phyloP scores from a whole-genome alignment of 208 protist genomes.

The Leishmania martiniquensis region DNA sequence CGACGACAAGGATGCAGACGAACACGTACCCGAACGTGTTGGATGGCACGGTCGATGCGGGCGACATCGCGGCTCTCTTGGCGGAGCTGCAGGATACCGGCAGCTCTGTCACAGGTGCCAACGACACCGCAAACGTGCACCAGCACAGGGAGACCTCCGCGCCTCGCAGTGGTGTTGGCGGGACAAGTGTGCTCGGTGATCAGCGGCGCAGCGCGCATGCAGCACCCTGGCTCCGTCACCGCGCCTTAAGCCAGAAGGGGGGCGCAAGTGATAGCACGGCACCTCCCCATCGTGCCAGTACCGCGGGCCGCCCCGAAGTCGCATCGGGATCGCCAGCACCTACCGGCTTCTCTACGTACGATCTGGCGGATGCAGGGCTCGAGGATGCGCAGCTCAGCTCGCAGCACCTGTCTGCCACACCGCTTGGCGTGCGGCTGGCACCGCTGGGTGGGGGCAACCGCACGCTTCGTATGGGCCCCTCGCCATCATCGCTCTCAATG shows the following conservation, averaged over 20 bases:
- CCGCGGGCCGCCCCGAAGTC: background rate
- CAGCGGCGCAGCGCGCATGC: constrained; percentile 19
- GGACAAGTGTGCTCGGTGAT: constrained; percentile 18
- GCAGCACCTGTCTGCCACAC: constrained; percentile 16
- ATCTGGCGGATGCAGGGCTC: constrained; percentile 12
- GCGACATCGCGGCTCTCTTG: constrained; percentile 65
- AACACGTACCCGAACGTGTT: constrained; percentile 8
- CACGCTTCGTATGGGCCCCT: no score
- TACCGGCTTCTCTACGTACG: constrained; percentile 59
- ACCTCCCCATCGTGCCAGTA: background rate
- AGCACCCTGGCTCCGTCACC: background rate
- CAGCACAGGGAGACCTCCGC: constrained; percentile 4
- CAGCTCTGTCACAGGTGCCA: constrained; percentile 14
- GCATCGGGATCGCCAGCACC: constrained; percentile 7
- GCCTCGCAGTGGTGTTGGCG: constrained; percentile 17
- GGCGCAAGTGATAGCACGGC: constrained; percentile 1
- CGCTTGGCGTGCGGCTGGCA: constrained; percentile 25
- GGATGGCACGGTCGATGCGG: constrained; percentile 27
- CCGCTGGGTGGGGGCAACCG: constrained; percentile 7
- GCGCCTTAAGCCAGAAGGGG: constrained; percentile 12
- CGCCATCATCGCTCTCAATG: background rate
- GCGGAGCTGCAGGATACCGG: constrained; percentile 61
- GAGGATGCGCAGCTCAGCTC: constrained; percentile 18
- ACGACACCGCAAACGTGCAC: constrained; percentile 1
- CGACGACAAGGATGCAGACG: constrained; percentile 9